Evolutionary conservation across 345 rosid genomes (phyloP), one percentile per base, ranked within the genome.

Genomic region (Eucalyptus marginata): DNA sequence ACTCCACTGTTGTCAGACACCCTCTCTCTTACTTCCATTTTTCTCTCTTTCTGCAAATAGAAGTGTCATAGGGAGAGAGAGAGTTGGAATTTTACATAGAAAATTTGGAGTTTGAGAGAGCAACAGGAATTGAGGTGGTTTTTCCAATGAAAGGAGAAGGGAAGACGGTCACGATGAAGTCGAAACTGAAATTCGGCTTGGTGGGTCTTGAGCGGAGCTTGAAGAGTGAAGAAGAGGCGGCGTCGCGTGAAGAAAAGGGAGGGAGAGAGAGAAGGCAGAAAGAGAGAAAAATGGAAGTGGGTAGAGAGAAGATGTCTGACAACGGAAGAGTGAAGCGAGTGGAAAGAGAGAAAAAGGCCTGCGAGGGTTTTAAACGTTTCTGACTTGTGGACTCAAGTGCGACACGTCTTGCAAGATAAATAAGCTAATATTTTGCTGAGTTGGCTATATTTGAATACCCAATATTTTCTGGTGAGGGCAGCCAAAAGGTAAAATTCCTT

Each of bases 111-210:
- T 68, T 68, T 31, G 44, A 68, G 80, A 33, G 36, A 33, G 80
- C 80, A 68, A 10, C 17, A 33, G 44, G 80, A 68, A 17, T 62
- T 62, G 71, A 13, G 52, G 71, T 13, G 52, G 59, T 27, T 46
- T 12, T 7, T 10, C 87, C 27, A 56, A 44, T 54, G 98, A 96
- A 96, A 66, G 99, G 97, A 68, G 99, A 96, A 91, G 94, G 96
- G 91, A 96, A 96, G 92, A 89, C 91, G 47, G 90, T 93, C 90
- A 89, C 94, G 91, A 90, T 93, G 49, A 96, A n/a, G n/a, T n/a
- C n/a, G n/a, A n/a, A n/a, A n/a, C n/a, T n/a, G n/a, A n/a, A n/a
- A n/a, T n/a, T n/a, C n/a, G n/a, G n/a, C n/a, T n/a, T n/a, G n/a
- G n/a, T n/a, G n/a, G n/a, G n/a, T n/a, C n/a, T n/a, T n/a, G n/a